These are phyloP conservation scores for Globisporangium okanoganense DNA, from an alignment of 352 stramenopile genomes.

Conservation along the genomic window DNA sequence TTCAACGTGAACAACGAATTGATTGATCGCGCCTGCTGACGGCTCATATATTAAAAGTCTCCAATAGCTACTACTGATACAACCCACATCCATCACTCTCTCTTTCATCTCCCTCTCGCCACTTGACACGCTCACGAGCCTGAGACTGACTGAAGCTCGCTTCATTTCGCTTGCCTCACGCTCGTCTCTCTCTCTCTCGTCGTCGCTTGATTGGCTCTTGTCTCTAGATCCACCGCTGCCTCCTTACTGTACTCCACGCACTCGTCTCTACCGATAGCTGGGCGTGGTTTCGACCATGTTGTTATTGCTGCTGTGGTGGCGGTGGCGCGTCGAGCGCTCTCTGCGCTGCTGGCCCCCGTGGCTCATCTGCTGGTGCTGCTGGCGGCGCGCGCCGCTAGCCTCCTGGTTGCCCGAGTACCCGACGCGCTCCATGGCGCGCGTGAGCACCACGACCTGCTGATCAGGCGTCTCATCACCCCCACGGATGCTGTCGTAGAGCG, in stretches of 20 bases:
- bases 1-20: no score
- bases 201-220: not conserved
- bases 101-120: not conserved
- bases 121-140: no score
- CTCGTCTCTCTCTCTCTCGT: not conserved
- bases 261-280: slow-evolving; percentile 3
- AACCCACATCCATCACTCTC: not conserved
- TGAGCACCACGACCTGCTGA: slow-evolving; percentile 15
- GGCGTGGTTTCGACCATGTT: slow-evolving; percentile 1
- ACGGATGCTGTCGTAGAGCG: not conserved
- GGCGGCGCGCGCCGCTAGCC: slow-evolving; percentile 11
- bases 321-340: not conserved
- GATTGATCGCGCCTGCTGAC: not conserved
- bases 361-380: slow-evolving; percentile 8
- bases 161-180: not conserved
- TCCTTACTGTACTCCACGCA: not conserved
- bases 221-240: not conserved
- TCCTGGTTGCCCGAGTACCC: slow-evolving; percentile 5
- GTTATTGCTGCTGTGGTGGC: not conserved
- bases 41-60: slow-evolving; percentile 4
- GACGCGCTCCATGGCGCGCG: slow-evolving; percentile 6
- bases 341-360: not conserved
- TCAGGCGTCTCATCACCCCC: not conserved
- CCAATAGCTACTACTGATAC: slow-evolving; percentile 4
- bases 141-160: not conserved